Evolutionary conservation across 805 yeast species (phyloP), one percentile per base, ranked within the genome.

Genomic region (Monosporozyma aerobia): DNA sequence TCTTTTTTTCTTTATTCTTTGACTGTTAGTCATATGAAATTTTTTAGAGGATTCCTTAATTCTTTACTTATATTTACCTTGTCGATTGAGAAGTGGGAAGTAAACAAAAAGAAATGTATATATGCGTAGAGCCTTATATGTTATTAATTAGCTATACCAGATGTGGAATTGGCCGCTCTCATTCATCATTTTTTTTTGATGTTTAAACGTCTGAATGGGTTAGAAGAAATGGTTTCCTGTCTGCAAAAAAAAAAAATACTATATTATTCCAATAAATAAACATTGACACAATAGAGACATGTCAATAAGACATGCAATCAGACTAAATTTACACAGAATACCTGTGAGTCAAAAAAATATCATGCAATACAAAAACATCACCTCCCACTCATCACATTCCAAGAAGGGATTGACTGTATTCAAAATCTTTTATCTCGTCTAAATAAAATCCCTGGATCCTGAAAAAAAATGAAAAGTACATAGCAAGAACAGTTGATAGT

Each of bases 1-100:
- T 33, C 55, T 57, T 27, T 23, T 30, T 43, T 39, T 39, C 23
- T 39, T 39, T 39, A 39, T 39, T 39, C 25, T 8, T 19, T 39
- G 43, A 39, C 43, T 39, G 9, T 39, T 39, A 39, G 43, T 39
- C 43, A 39, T 39, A 3, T 19, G 5, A 8, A 39, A 16, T 6
- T 13, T 14, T 35, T 3, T 35, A 16, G 16, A 13, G 35, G 11
- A 35, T 35, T 35, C 39, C 39, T 39, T 39, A 39, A 39, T 39
- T 39, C 25, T 37, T 13, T 35, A 4, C 39, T 14, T 4, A n/a
- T n/a, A n/a, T n/a, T n/a, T n/a, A n/a, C n/a, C n/a, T n/a, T n/a
- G n/a, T n/a, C n/a, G n/a, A n/a, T 35, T 35, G 35, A 3, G 35
- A 32, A 32, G 14, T 10, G 9, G 9, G 35, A 32, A 32, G 5